Evolutionary conservation across 2,329 filamentous ascomycete genomes (phyloP).

Genomic region (Westerdykella sp.): DNA sequence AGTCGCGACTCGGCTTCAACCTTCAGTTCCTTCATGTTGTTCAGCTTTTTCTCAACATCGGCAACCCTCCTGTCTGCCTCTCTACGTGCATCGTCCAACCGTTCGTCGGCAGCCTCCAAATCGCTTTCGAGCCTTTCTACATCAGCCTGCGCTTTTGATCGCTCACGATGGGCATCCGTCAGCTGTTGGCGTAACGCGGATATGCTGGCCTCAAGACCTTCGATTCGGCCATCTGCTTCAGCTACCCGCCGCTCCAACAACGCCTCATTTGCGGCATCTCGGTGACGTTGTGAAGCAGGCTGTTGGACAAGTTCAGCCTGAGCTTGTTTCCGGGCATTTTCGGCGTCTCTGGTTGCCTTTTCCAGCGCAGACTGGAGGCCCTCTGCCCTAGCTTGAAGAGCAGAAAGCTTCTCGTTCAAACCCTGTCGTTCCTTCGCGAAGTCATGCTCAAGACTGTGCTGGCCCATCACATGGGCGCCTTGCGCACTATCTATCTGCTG

Average conservation of each 20-base stretch:
- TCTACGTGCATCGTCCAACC: slow-evolving; percentile 17
- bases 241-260: slow-evolving; percentile 20
- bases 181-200: slow-evolving; percentile 29
- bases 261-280: slow-evolving; percentile 8
- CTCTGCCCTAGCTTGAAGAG: slow-evolving; percentile 22
- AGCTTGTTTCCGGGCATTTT: slow-evolving; percentile 19
- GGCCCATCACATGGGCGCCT: slow-evolving; percentile 1
- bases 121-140: slow-evolving; percentile 22
- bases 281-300: slow-evolving; percentile 1
- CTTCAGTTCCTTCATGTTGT: slow-evolving; percentile 23
- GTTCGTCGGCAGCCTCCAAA: slow-evolving; percentile 21
- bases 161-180: slow-evolving; percentile 25
- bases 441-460: slow-evolving; percentile 1
- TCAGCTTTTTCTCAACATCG: slow-evolving; percentile 27
- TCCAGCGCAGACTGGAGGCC: slow-evolving; percentile 21
- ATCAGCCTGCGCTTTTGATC: slow-evolving; percentile 17
- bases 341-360: slow-evolving; percentile 21
- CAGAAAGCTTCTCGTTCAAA: slow-evolving; percentile 16
- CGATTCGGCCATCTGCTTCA: slow-evolving; percentile 23
- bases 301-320: slow-evolving; percentile 8
- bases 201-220: slow-evolving; percentile 23
- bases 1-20: slow-evolving; percentile 18
- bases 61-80: slow-evolving; percentile 25
- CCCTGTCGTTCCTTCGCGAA: slow-evolving; percentile 7
- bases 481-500: background rate